These are phyloP conservation scores for Aspergillus thermomutatus DNA, from an alignment of 2,329 filamentous ascomycete genomes.

Conservation along the genomic window DNA sequence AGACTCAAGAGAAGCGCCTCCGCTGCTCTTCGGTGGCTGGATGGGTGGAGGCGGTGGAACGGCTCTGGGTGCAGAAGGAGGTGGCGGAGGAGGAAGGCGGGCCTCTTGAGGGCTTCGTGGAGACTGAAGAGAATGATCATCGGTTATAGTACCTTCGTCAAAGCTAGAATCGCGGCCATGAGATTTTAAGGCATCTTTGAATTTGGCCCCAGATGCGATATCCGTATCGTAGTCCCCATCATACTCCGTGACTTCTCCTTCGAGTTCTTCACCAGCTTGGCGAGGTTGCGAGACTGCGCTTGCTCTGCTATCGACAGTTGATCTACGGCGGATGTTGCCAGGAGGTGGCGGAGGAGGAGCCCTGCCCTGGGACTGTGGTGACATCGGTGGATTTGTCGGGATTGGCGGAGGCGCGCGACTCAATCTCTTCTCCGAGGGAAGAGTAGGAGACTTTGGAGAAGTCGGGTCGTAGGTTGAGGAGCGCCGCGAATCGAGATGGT, in stretches of 20 bases:
- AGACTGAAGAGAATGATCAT: constrained; percentile 52
- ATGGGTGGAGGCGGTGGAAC: constrained; percentile 64
- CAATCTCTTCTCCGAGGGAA: constrained; percentile 37
- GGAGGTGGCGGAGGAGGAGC: constrained; percentile 64
- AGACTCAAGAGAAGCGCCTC: constrained; percentile 27
- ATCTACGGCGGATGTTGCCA: constrained; percentile 53
- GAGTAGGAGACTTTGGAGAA: constrained; percentile 32
- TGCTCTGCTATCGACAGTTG: constrained; percentile 54
- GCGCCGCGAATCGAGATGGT: constrained; percentile 37
- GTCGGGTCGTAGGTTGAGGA: constrained; percentile 43
- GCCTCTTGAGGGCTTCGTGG: constrained; percentile 39
- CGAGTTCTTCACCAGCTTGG: constrained; percentile 58
- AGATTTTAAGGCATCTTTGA: constrained; percentile 87
- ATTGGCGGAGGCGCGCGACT: constrained; percentile 44
- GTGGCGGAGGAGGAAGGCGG: constrained; percentile 49
- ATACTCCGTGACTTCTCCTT: constrained; percentile 85
- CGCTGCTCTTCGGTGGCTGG: constrained; percentile 53
- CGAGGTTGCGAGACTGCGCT: constrained; percentile 41
- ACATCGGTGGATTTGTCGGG: constrained; percentile 36
- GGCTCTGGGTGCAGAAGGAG: constrained; percentile 57
- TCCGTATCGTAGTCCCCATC: constrained; percentile 98
- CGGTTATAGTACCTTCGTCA: constrained; percentile 61
- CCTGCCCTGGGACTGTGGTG: constrained; percentile 47
- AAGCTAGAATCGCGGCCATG: constrained; percentile 74
- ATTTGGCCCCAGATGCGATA: constrained; percentile 87